Base-by-base conservation (phyloP, 768 basidiomycete genomes). In the Boletus rubroflammeus region DNA sequence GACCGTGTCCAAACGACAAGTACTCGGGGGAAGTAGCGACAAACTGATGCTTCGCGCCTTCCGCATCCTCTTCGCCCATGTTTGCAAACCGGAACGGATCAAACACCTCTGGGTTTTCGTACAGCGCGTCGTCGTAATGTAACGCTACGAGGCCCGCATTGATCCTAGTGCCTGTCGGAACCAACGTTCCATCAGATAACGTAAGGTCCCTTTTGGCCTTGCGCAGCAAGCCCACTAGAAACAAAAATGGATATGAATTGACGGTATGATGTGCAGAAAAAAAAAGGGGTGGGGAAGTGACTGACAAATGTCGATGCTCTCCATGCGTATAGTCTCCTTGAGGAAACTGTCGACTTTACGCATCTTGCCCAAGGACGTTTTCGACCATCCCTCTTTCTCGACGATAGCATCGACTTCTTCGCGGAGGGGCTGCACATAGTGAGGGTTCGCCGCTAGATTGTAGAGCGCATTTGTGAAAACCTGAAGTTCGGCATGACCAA, bases 51-150 rank as follows among this genome's bases (percentile, higher is more conserved):
- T 69, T 73, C 4, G 57, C 54, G 13, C 56, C 56, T 23, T 75
- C 74, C 7, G 57, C 73, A 2, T 69, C 64, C 29, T 53, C 56
- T 21, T 75, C 67, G 51, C 68, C 59, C 56, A 72, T 67, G 13
- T 68, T 59, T 1, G 69, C 68, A 53, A 80, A 82, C 11, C 81
- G 78, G 66, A 78, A 80, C 0, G 75, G 75, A 41, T 80, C 73
- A 58, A 83, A 77, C 11, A 56, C 51, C 2, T 66, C 21, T 1
- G 76, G 59, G 21, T 73, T 65, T 9, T 67, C 54, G 47, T 78
- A 75, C 15, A 61, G 6, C 11, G 38, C 7, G 28, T 35, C 32
- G 19, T 65, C 64, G 5, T 36, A 28, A 34, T 70, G 60, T 38
- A 46, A 6, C 5, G 31, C 26, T 11, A 31, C 2, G 8, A 40